Evolutionary conservation across 2,329 filamentous ascomycete species (phyloP), one percentile per base, ranked within the genome.

Genomic region (Paecilomyces fulvus): DNA sequence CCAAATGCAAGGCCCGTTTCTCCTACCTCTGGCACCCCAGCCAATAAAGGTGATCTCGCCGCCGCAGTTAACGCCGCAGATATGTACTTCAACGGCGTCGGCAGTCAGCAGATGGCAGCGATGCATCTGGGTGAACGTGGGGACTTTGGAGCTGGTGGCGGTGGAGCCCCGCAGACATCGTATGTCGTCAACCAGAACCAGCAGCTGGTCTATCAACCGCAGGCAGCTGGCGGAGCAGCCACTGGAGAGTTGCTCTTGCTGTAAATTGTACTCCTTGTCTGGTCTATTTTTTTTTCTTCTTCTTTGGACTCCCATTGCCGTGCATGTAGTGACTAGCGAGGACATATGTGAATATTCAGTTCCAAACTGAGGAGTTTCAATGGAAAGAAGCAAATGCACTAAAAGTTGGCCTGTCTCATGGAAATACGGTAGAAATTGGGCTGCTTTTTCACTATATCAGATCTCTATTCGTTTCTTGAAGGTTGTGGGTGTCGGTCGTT

Each of bases 21-120:
- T 82, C 83, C 53, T 74, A 65, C 65, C 48, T 68, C 57, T 66
- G 66, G 48, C 64, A 70, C 65, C 7, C 63, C 64, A 17, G 65
- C 67, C 52, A 67, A 62, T 23, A 49, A 60, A 58, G 73, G 76
- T 5, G 81, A 86, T 65, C 78, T 91, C 56, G 80, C 83, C 3
- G 83, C 85, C 25, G 90, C 90, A 1, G 85, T 95, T 33, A 88
- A 81, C 65, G 91, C 94, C 55, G 92, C 92, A 9, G 92, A 96
- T 67, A 84, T 87, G 14, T 96, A 96, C 73, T 97, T 96, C 73
- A 86, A 88, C 14, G 87, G 85, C 49, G 79, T 91, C n/a, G 85
- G 86, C 1, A 83, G 77, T 58, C 83, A 86, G 69, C 86, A 89
- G 69, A 88, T 91, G 86, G 84, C 83, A 3, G 80, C 83, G 14